phyloP scores from a whole-genome alignment of 2,329 filamentous ascomycete species.

The Stagonosporopsis chrysanthemi region DNA sequence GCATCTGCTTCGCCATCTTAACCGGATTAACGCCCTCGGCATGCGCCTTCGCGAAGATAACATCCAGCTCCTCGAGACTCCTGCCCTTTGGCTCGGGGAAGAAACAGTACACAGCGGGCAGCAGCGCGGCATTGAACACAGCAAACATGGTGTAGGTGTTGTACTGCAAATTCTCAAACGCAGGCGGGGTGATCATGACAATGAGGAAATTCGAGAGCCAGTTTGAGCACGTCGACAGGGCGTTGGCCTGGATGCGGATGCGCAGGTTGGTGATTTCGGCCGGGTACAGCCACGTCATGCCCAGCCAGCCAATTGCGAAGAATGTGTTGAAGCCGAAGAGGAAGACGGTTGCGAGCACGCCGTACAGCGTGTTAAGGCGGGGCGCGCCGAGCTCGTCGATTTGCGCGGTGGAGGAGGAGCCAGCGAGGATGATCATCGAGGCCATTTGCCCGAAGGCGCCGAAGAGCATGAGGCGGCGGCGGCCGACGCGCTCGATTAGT shows the following conservation, averaged over 20 bases:
- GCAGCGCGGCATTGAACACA: constrained; percentile 62
- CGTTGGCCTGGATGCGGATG: constrained; percentile 87
- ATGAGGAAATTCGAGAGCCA: constrained; percentile 62
- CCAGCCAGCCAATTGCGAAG: constrained; percentile 84
- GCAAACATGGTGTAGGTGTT: constrained; percentile 65
- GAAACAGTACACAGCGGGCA: constrained; percentile 67
- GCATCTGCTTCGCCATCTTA: constrained; percentile 58
- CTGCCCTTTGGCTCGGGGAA: constrained; percentile 66
- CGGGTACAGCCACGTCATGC: constrained; percentile 66
- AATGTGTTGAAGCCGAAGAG: constrained; percentile 93
- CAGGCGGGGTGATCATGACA: constrained; percentile 70
- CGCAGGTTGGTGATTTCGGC: constrained; percentile 89
- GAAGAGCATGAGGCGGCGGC: constrained; percentile 49
- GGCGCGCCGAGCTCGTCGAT: constrained; percentile 29
- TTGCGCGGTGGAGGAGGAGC: constrained; percentile 35
- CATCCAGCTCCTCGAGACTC: constrained; percentile 56
- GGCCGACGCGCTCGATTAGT: constrained; percentile 49
- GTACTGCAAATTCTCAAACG: constrained; percentile 63
- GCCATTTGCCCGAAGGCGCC: constrained; percentile 44
- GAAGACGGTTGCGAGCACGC: constrained; percentile 69
- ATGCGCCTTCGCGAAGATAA: constrained; percentile 66
- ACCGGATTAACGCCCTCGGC: constrained; percentile 58
- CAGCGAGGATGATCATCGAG: constrained; percentile 46
- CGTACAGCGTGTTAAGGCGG: not conserved
- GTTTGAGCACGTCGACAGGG: constrained; percentile 78